A percentile compares a stretch with the other conserved stretches of the same genome.
These are phyloP conservation scores for Zasmidium angulare DNA, from an alignment of 2,329 filamentous ascomycete species.

Conservation along the genomic window DNA sequence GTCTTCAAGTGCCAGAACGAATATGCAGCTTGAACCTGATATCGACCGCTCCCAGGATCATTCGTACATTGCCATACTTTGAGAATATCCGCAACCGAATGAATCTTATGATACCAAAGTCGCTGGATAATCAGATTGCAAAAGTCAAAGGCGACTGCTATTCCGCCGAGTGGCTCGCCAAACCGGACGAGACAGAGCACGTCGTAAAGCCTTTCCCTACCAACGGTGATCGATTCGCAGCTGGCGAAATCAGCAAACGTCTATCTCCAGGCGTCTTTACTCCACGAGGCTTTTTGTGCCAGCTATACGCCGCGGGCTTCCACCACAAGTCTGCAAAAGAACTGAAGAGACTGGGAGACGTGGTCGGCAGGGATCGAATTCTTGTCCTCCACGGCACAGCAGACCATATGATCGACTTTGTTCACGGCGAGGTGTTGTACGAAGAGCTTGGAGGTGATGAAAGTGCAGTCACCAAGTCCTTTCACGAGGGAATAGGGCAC, in stretches of 20 bases:
- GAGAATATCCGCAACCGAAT: slow-evolving; percentile 64
- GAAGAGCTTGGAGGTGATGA: slow-evolving; percentile 62
- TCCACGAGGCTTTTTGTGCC: slow-evolving; percentile 68
- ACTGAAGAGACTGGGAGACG: slow-evolving; percentile 64
- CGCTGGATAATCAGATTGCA: slow-evolving; percentile 64
- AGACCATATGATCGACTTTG: slow-evolving; percentile 75
- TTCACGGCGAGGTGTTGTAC: slow-evolving; percentile 68
- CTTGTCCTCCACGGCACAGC: slow-evolving; percentile 72
- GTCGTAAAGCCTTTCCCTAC: slow-evolving; percentile 60
- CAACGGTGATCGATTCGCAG: slow-evolving; percentile 80
- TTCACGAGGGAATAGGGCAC: slow-evolving; percentile 74
- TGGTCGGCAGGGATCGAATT: slow-evolving; percentile 71
- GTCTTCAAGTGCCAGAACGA: slow-evolving; percentile 45
- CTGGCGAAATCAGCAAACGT: slow-evolving; percentile 74
- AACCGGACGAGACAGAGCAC: slow-evolving; percentile 56
- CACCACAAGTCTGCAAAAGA: slow-evolving; percentile 72
- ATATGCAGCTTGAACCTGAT: slow-evolving; percentile 52
- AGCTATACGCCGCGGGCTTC: slow-evolving; percentile 76
- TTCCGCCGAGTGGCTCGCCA: slow-evolving; percentile 59
- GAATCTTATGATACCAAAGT: slow-evolving; percentile 66
- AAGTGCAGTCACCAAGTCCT: slow-evolving; percentile 53
- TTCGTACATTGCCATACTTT: slow-evolving; percentile 51
- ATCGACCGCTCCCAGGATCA: slow-evolving; percentile 49
- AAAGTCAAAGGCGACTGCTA: slow-evolving; percentile 69
- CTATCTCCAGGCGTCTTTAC: slow-evolving; percentile 61